Conservation (phyloP, 1,139 yeast genomes). For the Arxiozyma slooffiae region DNA sequence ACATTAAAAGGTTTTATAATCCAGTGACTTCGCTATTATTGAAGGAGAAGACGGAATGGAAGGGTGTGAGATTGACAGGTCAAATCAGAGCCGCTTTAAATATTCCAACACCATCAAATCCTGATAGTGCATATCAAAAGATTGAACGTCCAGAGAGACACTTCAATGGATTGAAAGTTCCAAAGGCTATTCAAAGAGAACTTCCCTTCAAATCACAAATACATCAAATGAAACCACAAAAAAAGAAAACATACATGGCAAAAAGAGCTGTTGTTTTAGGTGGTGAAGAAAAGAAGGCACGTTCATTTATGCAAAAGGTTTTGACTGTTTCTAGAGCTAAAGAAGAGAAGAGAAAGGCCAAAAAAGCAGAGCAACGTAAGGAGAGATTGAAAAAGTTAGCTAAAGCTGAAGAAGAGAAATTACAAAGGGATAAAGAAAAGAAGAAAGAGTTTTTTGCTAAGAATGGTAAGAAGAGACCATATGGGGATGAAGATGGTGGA, state of each 20-base stretch:
- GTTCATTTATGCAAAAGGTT: constrained; percentile 80
- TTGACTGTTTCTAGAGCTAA: constrained; percentile 78
- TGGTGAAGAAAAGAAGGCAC: constrained; percentile 89
- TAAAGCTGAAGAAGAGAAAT: constrained; percentile 58
- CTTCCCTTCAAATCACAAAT: constrained; percentile 91
- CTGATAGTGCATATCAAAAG: constrained; percentile 64
- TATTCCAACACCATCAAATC: constrained; percentile 55
- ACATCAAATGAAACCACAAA: constrained; percentile 78
- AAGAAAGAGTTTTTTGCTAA: constrained; percentile 78
- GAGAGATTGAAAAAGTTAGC: constrained; percentile 68
- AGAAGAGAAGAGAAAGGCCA: constrained; percentile 64
- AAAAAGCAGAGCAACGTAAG: constrained; percentile 68
- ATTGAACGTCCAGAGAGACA: constrained; percentile 79
- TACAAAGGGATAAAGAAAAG: constrained; percentile 70
- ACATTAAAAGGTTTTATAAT: constrained; percentile 81
- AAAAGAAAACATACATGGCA: constrained; percentile 70
- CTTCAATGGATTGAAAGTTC: constrained; percentile 81
- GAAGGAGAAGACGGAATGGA: constrained; percentile 74
- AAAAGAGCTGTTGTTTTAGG: constrained; percentile 90
- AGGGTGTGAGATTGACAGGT: constrained; percentile 93
- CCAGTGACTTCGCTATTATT: constrained; percentile 88
- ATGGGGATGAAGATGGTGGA: constrained; percentile 34
- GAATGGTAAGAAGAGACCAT: constrained; percentile 59
- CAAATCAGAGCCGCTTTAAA: constrained; percentile 73
- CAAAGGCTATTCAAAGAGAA: constrained; percentile 61